phyloP scores from a whole-genome alignment of 345 rosid genomes.

The Crucihimalaya himalaica region DNA sequence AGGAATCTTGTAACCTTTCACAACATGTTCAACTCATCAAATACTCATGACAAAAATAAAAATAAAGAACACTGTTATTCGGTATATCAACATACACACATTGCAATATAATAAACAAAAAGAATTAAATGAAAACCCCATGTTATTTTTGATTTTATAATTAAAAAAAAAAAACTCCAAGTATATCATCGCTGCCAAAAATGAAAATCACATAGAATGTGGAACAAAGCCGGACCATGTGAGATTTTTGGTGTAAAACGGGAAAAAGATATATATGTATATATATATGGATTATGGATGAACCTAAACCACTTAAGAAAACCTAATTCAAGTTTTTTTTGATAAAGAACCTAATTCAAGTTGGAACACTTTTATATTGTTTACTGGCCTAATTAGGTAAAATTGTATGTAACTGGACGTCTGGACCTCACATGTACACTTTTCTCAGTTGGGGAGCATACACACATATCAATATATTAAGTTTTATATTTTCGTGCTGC shows the following conservation, averaged over 20 bases:
- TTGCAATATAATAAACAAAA: not conserved
- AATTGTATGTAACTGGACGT: conserved; percentile 3
- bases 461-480: not conserved
- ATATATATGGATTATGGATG: conserved; percentile 23
- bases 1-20: conserved; percentile 5
- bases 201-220: conserved; percentile 6
- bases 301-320: conserved; percentile 39
- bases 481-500: not conserved
- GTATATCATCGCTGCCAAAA: not conserved
- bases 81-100: conserved; percentile 14
- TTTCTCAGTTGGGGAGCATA: not conserved
- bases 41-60: not conserved
- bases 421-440: conserved; percentile 26
- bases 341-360: conserved; percentile 39
- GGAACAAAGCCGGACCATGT: conserved; percentile 31
- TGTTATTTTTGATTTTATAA: not conserved
- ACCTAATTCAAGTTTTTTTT: conserved; percentile 37
- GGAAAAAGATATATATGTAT: not conserved
- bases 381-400: conserved; percentile 32
- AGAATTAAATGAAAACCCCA: not conserved
- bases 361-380: conserved; percentile 28
- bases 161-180: not conserved
- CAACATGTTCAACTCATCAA: conserved; percentile 19
- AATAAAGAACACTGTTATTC: not conserved
- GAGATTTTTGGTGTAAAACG: conserved; percentile 21